Conservation (phyloP, 306 rosid species). For the Casuarina glauca region DNA sequence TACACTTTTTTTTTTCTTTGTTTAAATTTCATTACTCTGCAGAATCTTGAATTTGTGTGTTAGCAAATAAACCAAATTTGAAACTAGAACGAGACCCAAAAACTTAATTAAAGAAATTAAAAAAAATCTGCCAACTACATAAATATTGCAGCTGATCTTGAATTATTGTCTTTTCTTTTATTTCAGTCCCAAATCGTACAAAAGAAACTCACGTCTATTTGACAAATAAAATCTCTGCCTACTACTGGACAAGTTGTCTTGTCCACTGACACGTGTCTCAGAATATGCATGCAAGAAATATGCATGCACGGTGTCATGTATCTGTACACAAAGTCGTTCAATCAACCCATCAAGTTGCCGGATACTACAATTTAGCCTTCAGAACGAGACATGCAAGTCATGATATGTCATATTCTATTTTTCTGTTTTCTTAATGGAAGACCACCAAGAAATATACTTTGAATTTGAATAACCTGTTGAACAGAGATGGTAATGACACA, state of each 20-base stretch:
- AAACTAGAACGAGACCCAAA: too few species aligned
- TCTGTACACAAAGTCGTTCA: background rate
- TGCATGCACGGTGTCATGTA: background rate
- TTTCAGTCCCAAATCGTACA: too few species aligned
- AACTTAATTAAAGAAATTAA: too few species aligned
- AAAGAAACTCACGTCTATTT: background rate
- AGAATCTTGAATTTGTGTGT: too few species aligned
- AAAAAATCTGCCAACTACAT: too few species aligned
- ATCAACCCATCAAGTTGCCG: conserved; percentile 2
- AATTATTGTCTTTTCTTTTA: too few species aligned
- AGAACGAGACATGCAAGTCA: background rate
- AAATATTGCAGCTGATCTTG: too few species aligned
- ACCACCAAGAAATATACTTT: background rate
- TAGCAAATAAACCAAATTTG: too few species aligned
- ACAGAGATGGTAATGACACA: background rate
- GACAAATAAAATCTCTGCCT: background rate
- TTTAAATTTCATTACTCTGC: too few species aligned
- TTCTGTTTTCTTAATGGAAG: background rate
- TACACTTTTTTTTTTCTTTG: too few species aligned
- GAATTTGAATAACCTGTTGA: background rate
- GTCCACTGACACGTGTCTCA: background rate
- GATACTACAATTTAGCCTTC: background rate
- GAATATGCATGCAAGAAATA: background rate
- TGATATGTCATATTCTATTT: too few species aligned
- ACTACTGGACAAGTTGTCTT: background rate